Base-by-base conservation (phyloP, 768 basidiomycete genomes). In the Suillus sp. region DNA sequence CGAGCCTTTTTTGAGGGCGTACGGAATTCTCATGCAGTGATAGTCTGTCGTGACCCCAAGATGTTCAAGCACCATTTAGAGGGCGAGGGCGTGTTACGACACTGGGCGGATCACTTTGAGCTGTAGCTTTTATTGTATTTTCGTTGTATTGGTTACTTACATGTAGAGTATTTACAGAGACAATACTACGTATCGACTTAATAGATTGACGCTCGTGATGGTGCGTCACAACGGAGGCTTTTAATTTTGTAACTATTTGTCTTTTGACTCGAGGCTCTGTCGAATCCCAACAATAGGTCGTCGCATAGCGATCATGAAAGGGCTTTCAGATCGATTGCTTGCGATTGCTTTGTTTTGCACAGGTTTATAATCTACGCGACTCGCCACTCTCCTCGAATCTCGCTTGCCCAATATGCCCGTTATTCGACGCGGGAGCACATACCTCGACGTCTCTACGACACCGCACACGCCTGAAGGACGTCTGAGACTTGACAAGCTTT, bases 71-170 rank as follows among this genome's bases (percentile, higher is more conserved):
- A 74, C 14, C 89, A 92, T 67, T 75, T 80, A 42, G 71, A 75
- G 43, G 92, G 92, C 20, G 85, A 87, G 70, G 84, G 85, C 40
- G 82, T 93, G 3, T 57, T 94, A 38, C 80, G 83, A 64, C 89
- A 92, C 72, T 91, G 90, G 88, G 89, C 88, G 10, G 81, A 84
- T 63, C 78, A 83, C 27, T 87, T 92, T 60, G 71, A 82, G 32
- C 57, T 84, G 35, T 84, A 74, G 67, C 58, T 47, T 27, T 53
- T 60, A 25, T 47, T 57, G 38, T 40, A 11, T 20, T 22, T 35
- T 30, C 3, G 59, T 34, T 53, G 53, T 60, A 59, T 34, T 59
- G 8, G n/a, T 60, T 48, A 53, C 25, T 60, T 60, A 55, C 18
- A 37, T 1, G 18, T 60, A 56, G 59, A 56, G 1, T 18, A 60